Evolutionary conservation across 768 basidiomycete genomes (phyloP).

Genomic region (Epithele typhae): DNA sequence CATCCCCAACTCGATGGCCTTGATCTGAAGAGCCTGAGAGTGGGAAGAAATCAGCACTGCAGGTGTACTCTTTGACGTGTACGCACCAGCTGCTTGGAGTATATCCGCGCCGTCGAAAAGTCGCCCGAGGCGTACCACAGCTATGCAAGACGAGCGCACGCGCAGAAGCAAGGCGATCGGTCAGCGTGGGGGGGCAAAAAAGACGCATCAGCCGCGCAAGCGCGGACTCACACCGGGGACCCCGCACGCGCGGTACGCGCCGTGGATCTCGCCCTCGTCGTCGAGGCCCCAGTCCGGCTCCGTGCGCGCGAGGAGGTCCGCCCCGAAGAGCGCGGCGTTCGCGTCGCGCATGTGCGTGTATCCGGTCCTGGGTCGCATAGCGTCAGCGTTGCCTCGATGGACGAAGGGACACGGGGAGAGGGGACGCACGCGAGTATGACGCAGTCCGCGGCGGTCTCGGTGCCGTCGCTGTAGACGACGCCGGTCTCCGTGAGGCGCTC

Average conservation of each 20-base stretch:
- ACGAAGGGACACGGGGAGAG: constrained; percentile 19
- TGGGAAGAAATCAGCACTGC: background rate
- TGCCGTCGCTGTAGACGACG: constrained; percentile 20
- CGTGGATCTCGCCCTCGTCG: constrained; percentile 36
- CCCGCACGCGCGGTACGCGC: constrained; percentile 36
- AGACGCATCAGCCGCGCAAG: background rate
- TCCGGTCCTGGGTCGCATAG: constrained; percentile 24
- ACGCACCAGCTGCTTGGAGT: constrained; percentile 36
- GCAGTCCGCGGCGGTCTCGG: constrained; percentile 21
- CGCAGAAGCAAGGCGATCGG: background rate
- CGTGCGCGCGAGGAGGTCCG: constrained; percentile 29
- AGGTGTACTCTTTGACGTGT: too few relatives aligned
- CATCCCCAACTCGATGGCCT: constrained; percentile 10
- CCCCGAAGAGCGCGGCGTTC: constrained; percentile 30
- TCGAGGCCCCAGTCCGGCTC: constrained; percentile 36
- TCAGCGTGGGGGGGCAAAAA: too few relatives aligned
- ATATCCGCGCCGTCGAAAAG: constrained; percentile 28
- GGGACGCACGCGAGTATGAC: constrained; percentile 25
- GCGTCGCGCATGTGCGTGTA: constrained; percentile 31
- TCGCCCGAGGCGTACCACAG: constrained; percentile 40
- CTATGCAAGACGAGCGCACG: constrained; percentile 17
- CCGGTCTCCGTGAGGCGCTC: constrained; percentile 24
- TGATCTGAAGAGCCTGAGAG: constrained; percentile 10
- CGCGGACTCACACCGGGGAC: constrained; percentile 39
- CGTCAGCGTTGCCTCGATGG: constrained; percentile 35